phyloP scores from a whole-genome alignment of 495 filamentous ascomycete species.

The Neurospora discreta region DNA sequence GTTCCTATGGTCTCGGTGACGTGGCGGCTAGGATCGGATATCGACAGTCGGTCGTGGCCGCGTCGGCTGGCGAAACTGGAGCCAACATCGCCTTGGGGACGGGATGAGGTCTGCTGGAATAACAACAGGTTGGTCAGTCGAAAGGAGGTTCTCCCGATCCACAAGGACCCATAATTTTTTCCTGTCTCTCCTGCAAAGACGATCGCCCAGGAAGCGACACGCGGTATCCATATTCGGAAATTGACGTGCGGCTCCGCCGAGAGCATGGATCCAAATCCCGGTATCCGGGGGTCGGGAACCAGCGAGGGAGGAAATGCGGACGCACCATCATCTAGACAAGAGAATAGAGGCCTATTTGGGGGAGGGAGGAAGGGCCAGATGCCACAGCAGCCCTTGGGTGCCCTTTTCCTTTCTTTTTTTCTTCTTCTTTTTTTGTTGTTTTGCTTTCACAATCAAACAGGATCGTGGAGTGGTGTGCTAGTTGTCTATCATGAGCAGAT shows the following conservation, averaged over 20 bases:
- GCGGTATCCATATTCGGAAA: slow-evolving; percentile 6
- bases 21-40: slow-evolving; percentile 69
- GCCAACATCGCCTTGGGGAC: slow-evolving; percentile 41
- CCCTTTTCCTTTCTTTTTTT: slow-evolving; percentile 16
- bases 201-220: slow-evolving; percentile 1
- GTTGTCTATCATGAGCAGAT: slow-evolving; percentile 28
- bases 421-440: slow-evolving; percentile 8
- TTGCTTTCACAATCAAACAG: slow-evolving; percentile 6
- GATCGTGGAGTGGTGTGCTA: slow-evolving; percentile 8
- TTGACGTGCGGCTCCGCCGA: slow-evolving; percentile 7
- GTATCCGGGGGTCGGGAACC: not conserved
- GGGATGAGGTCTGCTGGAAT: slow-evolving; percentile 39
- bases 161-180: slow-evolving; percentile 21
- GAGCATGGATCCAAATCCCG: slow-evolving; percentile 4
- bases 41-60: slow-evolving; percentile 46
- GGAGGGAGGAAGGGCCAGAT: slow-evolving; percentile 19
- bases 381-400: slow-evolving; percentile 14
- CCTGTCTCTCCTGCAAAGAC: slow-evolving; percentile 3
- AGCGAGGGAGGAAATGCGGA: slow-evolving; percentile 2
- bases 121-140: slow-evolving; percentile 11
- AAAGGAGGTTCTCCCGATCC: slow-evolving; percentile 13
- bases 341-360: not conserved
- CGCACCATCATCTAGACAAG: slow-evolving; percentile 28
- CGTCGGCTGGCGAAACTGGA: slow-evolving; percentile 44
- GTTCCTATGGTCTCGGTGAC: slow-evolving; percentile 96